Evolutionary conservation across 441 rosid genomes (phyloP), one percentile per base, ranked within the genome.

Genomic region (Mallotus repandus): DNA sequence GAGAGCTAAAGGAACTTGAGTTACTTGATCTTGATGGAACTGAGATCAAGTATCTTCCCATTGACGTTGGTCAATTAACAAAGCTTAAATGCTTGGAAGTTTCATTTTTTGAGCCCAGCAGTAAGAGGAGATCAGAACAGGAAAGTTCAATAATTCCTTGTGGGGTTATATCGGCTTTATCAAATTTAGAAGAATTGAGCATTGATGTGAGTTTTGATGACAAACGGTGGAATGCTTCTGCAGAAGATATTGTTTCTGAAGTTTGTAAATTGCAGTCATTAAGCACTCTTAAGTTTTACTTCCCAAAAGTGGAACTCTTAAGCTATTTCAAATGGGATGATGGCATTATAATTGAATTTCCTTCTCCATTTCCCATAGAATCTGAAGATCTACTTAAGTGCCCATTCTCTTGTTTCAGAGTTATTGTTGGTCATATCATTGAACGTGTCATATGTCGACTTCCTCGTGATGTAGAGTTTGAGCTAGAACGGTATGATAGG

Each of bases 1-100:
- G 77, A 50, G 21, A 67, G 45, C 78, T 70, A 13, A 11, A 25
- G 32, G 46, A 73, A 46, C 83, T 83, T 2, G 81, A 75, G 74
- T 60, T 73, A 5, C 73, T 83, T 9, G 81, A 82, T 77, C 70
- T 75, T 63, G 68, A 64, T 35, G 79, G 79, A 10, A 79, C 80
- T 0, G 66, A 49, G 60, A 67, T 76, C 22, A 16, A 49, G 25
- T 15, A 54, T 54, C 19, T 82, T 35, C 85, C 75, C 0, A 62
- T 0, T 3, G 73, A 72, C 11, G 41, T 73, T 9, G 66, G n/a
- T 9, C 35, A 60, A 5, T 68, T 81, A 10, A 45, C 25, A 9
- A 64, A 62, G 7, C 67, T 77, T 2, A 74, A 11, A 29, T 32
- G 6, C 55, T 69, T 81, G 67, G 13, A 56, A 15, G 69, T 81